These are phyloP conservation scores for Erodium texanum DNA, from an alignment of 441 rosid species.

Conservation along the genomic window DNA sequence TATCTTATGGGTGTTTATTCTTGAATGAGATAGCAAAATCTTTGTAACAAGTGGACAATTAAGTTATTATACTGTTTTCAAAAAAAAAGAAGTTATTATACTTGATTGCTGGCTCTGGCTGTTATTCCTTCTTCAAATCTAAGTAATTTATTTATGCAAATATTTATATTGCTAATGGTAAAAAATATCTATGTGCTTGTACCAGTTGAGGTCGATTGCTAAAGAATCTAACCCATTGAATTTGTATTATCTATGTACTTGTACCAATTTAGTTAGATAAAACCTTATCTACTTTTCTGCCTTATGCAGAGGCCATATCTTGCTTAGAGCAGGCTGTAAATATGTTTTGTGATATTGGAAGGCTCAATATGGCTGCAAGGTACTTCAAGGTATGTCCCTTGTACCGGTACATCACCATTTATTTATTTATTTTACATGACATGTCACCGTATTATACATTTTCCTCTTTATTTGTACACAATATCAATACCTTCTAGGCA, in stretches of 20 bases:
- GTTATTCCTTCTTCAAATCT: background rate
- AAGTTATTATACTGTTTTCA: background rate
- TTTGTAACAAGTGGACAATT: background rate
- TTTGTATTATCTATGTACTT: constrained; percentile 6
- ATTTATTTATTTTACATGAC: background rate
- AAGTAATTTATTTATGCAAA: background rate
- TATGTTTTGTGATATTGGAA: constrained; percentile 79
- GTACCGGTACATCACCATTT: constrained; percentile 2
- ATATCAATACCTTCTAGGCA: background rate
- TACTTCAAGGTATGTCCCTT: constrained; percentile 56
- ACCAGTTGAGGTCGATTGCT: background rate
- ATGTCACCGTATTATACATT: background rate
- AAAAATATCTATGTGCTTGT: too few species aligned
- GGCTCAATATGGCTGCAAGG: constrained; percentile 98
- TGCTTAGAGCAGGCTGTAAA: constrained; percentile 78
- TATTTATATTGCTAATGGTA: background rate
- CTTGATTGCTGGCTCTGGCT: background rate
- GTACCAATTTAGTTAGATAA: background rate
- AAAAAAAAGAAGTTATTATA: too few species aligned
- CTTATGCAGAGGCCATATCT: constrained; percentile 71
- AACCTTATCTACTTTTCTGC: background rate
- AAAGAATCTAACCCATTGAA: background rate
- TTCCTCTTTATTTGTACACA: background rate
- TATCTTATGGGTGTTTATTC: background rate
- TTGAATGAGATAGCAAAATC: background rate